Evolutionary conservation across 2,329 filamentous ascomycete species (phyloP).

Genomic region (Lachnellula suecica): DNA sequence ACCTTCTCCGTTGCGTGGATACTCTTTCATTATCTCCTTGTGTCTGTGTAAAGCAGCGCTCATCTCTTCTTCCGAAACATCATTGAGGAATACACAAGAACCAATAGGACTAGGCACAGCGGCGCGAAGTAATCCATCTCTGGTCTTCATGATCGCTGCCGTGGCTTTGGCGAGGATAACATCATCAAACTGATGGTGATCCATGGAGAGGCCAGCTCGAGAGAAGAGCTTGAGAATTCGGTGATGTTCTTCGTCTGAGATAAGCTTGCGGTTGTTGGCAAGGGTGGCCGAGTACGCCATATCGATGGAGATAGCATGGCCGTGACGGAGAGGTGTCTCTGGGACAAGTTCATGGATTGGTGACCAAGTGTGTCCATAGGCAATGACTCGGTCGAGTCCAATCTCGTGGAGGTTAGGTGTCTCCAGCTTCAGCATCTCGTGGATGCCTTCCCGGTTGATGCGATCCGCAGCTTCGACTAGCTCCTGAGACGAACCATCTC

Average conservation of each 20-base stretch:
- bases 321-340: conserved; percentile 67
- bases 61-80: conserved; percentile 62
- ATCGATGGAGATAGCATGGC: conserved; percentile 73
- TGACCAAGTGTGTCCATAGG: conserved; percentile 75
- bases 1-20: conserved; percentile 63
- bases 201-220: conserved; percentile 68
- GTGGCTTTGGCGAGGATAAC: conserved; percentile 65
- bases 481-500: conserved; percentile 53
- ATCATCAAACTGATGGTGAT: conserved; percentile 67
- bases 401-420: conserved; percentile 74
- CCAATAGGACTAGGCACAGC: conserved; percentile 69
- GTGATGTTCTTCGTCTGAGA: conserved; percentile 59
- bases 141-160: conserved; percentile 67
- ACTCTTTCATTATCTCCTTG: conserved; percentile 62
- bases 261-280: conserved; percentile 59
- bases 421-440: conserved; percentile 73
- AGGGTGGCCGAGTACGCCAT: conserved; percentile 75
- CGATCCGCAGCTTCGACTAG: conserved; percentile 61
- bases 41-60: conserved; percentile 58
- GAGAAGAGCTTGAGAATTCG: conserved; percentile 68
- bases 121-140: conserved; percentile 66
- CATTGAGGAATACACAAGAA: conserved; percentile 66
- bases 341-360: conserved; percentile 70
- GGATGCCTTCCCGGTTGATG: conserved; percentile 68
- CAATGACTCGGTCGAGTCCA: conserved; percentile 69